phyloP scores from a whole-genome alignment of 441 rosid genomes.

The Biscutella laevigata region DNA sequence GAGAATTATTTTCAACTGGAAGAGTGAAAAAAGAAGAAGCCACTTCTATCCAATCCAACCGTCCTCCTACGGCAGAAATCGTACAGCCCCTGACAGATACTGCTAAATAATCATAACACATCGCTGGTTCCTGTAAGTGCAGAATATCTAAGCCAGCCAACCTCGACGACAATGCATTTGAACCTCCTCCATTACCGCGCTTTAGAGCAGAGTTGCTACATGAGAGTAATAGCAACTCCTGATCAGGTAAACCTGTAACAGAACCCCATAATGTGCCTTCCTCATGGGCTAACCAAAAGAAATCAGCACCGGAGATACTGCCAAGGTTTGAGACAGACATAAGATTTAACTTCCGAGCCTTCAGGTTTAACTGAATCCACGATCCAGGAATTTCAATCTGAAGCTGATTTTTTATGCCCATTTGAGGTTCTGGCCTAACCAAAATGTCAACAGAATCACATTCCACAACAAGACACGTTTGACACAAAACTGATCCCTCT shows the following conservation, averaged over 20 bases:
- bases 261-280: constrained; percentile 82
- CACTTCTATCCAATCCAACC: constrained; percentile 86
- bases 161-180: constrained; percentile 78
- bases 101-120: constrained; percentile 40
- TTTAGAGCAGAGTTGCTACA: constrained; percentile 78
- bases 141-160: constrained; percentile 81
- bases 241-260: constrained; percentile 48
- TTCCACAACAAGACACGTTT: constrained; percentile 61
- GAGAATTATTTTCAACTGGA: constrained; percentile 31
- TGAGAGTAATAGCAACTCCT: constrained; percentile 65
- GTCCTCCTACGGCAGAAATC: constrained; percentile 81
- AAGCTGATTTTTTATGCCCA: constrained; percentile 42
- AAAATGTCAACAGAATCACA: constrained; percentile 69
- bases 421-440: constrained; percentile 52
- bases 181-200: constrained; percentile 96
- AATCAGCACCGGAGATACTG: constrained; percentile 48
- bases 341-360: constrained; percentile 49
- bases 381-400: constrained; percentile 90
- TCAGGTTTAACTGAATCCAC: constrained; percentile 65
- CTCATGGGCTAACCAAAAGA: constrained; percentile 76
- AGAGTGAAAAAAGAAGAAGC: constrained; percentile 60
- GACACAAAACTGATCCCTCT: constrained; percentile 33
- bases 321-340: constrained; percentile 74
- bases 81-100: constrained; percentile 72
- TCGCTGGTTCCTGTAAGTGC: constrained; percentile 58